Base-by-base conservation (phyloP, 768 basidiomycete genomes). In the Solioccasus polychromus region DNA sequence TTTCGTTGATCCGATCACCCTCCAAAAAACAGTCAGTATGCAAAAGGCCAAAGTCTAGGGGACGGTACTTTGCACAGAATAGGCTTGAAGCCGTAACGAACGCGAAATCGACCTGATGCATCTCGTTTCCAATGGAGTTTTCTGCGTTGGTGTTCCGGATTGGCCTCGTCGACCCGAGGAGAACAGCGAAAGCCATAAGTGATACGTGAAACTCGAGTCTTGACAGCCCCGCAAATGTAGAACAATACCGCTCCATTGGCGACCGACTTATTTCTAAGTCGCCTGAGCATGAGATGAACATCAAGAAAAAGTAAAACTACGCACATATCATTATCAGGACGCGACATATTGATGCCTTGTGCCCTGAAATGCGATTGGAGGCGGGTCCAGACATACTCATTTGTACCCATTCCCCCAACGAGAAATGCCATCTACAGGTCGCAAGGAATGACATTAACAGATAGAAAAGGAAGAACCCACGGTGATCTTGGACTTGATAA, bases 181-280 rank as follows among this genome's bases (percentile, higher is more conserved):
- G n/a, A n/a, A n/a, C n/a, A n/a, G n/a, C n/a, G n/a, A n/a, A n/a
- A n/a, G 25, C 42, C 50, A 26, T 51, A 50, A n/a, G 51, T 49
- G 7, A 18, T 19, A n/a, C 39, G 47, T 17, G 48, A 17, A 29
- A 42, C 48, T 12, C 47, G 48, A 15, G 31, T 19, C 12, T 11
- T 44, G 23, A 52, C 44, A 15, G 12, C 30, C 5, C 11, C 34
- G 19, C 47, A 31, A 3, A 53, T 9, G 17, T 40, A 24, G 19
- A 24, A 52, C 7, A 52, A 15, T 2, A 53, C 29, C 1, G 41
- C 52, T 5, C 50, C 52, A 12, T 47, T 38, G 6, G 51, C 31
- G n/a, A 52, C 52, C 2, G 50, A 30, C 24, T 48, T 44, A 26
- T 48, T 46, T 31, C 54, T 55, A 20, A 20, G n/a, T n/a, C n/a